These are phyloP conservation scores for Sporothrix brunneoviolacea DNA, from an alignment of 2,329 filamentous ascomycete species.

Conservation along the genomic window DNA sequence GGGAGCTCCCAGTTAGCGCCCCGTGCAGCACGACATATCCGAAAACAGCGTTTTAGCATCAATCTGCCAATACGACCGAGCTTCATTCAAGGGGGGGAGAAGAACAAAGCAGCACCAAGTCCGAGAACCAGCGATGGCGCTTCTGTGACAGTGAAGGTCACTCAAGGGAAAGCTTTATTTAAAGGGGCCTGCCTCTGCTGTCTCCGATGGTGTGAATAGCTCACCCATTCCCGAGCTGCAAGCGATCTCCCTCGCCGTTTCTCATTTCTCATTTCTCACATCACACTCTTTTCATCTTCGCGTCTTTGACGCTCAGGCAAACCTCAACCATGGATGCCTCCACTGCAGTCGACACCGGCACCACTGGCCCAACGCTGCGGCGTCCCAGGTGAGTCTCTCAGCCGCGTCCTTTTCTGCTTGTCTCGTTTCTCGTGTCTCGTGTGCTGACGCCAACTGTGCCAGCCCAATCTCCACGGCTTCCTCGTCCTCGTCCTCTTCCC, in stretches of 20 bases:
- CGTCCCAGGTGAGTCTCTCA: background rate
- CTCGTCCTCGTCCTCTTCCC: background rate
- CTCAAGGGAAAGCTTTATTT: too few relatives aligned
- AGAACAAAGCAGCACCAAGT: too few relatives aligned
- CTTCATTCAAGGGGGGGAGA: too few relatives aligned
- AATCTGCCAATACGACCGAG: too few relatives aligned
- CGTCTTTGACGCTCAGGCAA: background rate
- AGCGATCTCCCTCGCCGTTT: too few relatives aligned
- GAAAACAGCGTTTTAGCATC: too few relatives aligned
- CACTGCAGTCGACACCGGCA: background rate
- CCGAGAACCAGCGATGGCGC: too few relatives aligned
- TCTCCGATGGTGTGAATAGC: too few relatives aligned
- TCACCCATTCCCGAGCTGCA: too few relatives aligned
- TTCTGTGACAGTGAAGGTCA: too few relatives aligned
- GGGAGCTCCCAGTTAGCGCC: too few relatives aligned
- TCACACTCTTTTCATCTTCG: background rate
- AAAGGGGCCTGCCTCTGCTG: background rate
- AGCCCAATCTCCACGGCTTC: constrained; percentile 2
- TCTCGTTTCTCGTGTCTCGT: background rate
- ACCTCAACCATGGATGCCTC: background rate
- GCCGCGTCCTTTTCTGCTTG: background rate
- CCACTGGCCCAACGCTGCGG: background rate
- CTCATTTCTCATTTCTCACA: background rate
- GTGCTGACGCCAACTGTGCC: background rate
- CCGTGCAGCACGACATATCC: too few relatives aligned